Base-by-base conservation (phyloP, 192 early-diverging fungal species). In the Helicostylum pulchrum region DNA sequence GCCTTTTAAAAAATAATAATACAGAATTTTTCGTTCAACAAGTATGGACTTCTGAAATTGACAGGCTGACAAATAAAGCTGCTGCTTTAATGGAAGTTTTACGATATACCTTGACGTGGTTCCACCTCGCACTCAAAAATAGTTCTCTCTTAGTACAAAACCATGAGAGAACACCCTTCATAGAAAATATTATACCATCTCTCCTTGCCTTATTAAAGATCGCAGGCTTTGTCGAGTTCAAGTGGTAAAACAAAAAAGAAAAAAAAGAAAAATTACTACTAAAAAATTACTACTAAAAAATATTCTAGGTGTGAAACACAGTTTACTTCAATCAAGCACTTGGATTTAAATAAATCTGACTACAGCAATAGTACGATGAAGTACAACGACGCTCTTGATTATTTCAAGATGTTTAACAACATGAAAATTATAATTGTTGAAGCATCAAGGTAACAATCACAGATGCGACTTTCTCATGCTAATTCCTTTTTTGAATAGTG, bases 231-330 rank as follows among this genome's bases (percentile, higher is more conserved):
- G 26, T 26, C 26, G 26, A 26, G 26, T 26, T 26, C 26, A 26
- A 26, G 15, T 48, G 46, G 46, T 48, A 48, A 48, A 48, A 5
- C 46, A 44, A 44, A 48, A 48, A 17, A 0, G n/a, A 48, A 48
- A 15, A 48, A 48, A 48, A 48, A 48, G 46, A 48, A 48, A 48
- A 48, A 10, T 48, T 15, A 15, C 15, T 10, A 10, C 46, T 48
- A 48, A 48, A 48, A 48, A 48, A 15, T 48, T 15, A 15, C 15
- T 10, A 10, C 46, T 48, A 48, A 48, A 48, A 48, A 48, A 15
- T 48, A 48, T 48, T 48, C 46, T 48, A 48, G 46, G 46, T n/a
- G 46, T 48, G 46, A 48, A 48, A 48, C 46, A 15, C 12, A 48
- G 15, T 48, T 48, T n/a, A 48, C 46, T n/a, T 48, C 46, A n/a